Evolutionary conservation across 73 alveolate species (phyloP).

Genomic region (Uronychia setigera): DNA sequence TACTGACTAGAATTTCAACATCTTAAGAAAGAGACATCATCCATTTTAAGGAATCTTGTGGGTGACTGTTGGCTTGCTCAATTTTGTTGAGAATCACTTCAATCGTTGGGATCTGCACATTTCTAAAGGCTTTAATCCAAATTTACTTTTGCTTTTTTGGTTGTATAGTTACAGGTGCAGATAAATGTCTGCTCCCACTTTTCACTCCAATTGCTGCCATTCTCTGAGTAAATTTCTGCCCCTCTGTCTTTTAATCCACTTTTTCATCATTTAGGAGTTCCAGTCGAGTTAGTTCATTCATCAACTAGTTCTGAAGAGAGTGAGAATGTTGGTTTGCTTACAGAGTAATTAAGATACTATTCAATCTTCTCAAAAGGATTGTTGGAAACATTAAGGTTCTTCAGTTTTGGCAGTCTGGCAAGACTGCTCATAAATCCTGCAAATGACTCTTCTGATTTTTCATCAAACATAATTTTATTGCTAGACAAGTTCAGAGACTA

Average conservation of each 20-base stretch:
- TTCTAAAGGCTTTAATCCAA: no score
- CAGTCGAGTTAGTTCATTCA: slow-evolving; percentile 1
- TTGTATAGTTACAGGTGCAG: no score
- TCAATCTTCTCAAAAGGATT: slow-evolving; percentile 18
- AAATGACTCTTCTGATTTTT: slow-evolving; percentile 19
- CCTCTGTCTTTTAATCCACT: slow-evolving; percentile 29
- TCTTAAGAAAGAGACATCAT: slow-evolving; percentile 50
- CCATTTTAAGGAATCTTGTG: slow-evolving; percentile 41
- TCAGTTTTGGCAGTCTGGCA: slow-evolving; percentile 30
- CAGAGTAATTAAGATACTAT: not conserved
- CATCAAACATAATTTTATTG: slow-evolving; percentile 33
- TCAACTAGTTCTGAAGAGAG: not conserved
- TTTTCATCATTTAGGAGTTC: slow-evolving; percentile 48
- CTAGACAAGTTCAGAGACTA: slow-evolving; percentile 2
- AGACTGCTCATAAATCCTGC: not conserved
- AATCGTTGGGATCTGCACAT: slow-evolving; percentile 29
- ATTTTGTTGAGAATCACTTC: slow-evolving; percentile 39
- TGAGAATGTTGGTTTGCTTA: not conserved
- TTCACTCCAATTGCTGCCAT: slow-evolving; percentile 32
- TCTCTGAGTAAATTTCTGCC: not conserved
- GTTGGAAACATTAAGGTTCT: slow-evolving; percentile 25
- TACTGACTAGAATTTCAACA: slow-evolving; percentile 51
- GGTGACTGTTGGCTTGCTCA: slow-evolving; percentile 65
- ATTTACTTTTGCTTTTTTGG: no score
- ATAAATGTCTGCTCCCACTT: no score